Evolutionary conservation across 192 early-diverging fungal species (phyloP).

Genomic region (Jimgerdemannia flammicorona): DNA sequence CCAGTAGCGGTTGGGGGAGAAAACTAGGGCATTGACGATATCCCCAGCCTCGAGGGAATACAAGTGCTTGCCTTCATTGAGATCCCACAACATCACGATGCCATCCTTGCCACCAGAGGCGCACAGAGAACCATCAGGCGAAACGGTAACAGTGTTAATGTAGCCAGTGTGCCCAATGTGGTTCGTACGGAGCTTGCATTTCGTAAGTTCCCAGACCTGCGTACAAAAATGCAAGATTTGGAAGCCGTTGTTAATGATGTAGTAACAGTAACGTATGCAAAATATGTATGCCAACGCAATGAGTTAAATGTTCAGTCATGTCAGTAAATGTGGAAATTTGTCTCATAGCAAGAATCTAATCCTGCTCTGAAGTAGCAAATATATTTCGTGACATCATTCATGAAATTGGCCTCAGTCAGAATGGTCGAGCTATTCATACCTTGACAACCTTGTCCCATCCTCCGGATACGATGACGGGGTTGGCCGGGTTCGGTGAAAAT

Average conservation of each 20-base stretch:
- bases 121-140: conserved; percentile 99
- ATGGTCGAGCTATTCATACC: conserved; percentile 53
- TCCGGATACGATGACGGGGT: conserved; percentile 96
- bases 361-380: conserved; percentile 78
- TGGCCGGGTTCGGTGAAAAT: conserved; percentile 98
- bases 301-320: background rate
- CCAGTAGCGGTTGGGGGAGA: conserved; percentile 99
- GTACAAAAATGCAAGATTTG: background rate
- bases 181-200: conserved; percentile 99
- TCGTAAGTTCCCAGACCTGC: conserved; percentile 97
- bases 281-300: conserved; percentile 4
- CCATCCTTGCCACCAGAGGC: conserved; percentile 99
- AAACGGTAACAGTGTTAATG: conserved; percentile 98
- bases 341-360: conserved; percentile 54
- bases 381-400: conserved; percentile 41
- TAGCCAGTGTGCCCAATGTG: conserved; percentile 98
- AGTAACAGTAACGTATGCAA: background rate
- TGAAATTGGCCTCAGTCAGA: background rate
- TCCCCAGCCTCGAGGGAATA: conserved; percentile 97
- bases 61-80: conserved; percentile 99
- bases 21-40: conserved; percentile 94
- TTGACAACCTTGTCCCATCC: conserved; percentile 99
- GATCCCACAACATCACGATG: conserved; percentile 99
- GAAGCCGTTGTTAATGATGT: no score
- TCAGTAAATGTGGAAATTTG: conserved; percentile 47